Base-by-base conservation (phyloP, 169 alveolate genomes). In the Eimeria necatrix region DNA sequence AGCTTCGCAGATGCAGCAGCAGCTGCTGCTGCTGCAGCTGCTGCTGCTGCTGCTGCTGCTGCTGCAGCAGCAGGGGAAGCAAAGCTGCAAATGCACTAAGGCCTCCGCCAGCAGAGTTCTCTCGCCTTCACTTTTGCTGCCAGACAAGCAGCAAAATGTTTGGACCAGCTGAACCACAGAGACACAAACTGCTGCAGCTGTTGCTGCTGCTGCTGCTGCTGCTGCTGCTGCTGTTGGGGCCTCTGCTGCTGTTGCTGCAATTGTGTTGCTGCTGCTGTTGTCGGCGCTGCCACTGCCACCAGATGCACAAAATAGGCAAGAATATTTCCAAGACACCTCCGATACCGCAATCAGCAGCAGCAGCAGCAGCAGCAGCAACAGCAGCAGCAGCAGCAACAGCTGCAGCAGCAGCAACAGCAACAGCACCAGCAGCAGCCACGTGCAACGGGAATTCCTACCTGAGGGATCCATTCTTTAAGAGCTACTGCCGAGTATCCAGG, bases 21-120 rank as follows among this genome's bases (percentile, higher is more conserved):
- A 64, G 41, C 26, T 5, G 76, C 76, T 14, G 26, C 76, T 14
- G 76, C 41, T n/a, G 26, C 26, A 24, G 9, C 9, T n/a, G 76
- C 76, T n/a, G 76, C 76, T 64, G 14, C 26, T 5, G 26, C 9
- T 64, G 76, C 26, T 64, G 76, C 76, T 64, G 8, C 41, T 9
- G 20, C 9, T n/a, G 76, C 26, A 9, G 76, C 76, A 64, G 76
- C 76, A 9, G 26, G 41, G 26, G 76, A 10, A 64, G 26, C 76
- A 9, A 5, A n/a, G 32, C 26, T 10, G 14, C 14, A 64, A 5
- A 10, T 64, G 76, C 20, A 64, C 26, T 5, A 64, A 5, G 26
- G 32, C 8, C 41, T 64, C 76, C 76, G 76, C 76, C 76, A 64
- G 32, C 8, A 64, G 76, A 24, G 41, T n/a, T n/a, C 76, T 64